A percentile compares a stretch with the other conserved stretches of the same genome.
These are phyloP conservation scores for Pelargonium nanum DNA, from an alignment of 345 rosid species.

Conservation along the genomic window DNA sequence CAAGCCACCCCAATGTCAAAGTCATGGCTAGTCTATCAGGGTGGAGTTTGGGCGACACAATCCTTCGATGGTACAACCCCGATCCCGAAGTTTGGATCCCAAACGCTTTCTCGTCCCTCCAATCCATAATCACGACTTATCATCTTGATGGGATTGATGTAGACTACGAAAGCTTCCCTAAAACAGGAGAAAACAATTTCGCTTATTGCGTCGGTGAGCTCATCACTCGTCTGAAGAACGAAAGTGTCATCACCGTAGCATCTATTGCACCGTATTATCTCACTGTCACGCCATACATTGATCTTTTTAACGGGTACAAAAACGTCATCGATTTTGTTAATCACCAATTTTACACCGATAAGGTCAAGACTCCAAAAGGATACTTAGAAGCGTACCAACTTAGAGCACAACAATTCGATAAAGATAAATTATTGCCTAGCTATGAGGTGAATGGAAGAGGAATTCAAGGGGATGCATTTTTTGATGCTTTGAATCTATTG, in stretches of 20 bases:
- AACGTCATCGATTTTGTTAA: slow-evolving; percentile 39
- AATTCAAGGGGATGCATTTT: slow-evolving; percentile 50
- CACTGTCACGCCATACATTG: slow-evolving; percentile 21
- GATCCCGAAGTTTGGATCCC: slow-evolving; percentile 30
- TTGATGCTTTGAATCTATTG: slow-evolving; percentile 31
- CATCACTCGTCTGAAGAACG: slow-evolving; percentile 30
- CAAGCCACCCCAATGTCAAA: slow-evolving; percentile 28
- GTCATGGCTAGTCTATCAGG: slow-evolving; percentile 43
- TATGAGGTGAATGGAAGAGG: slow-evolving; percentile 52
- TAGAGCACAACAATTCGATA: slow-evolving; percentile 23
- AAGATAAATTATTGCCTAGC: slow-evolving; percentile 39
- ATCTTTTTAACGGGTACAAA: slow-evolving; percentile 21
- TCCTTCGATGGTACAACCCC: slow-evolving; percentile 40
- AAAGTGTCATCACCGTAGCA: slow-evolving; percentile 22
- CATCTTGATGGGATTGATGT: slow-evolving; percentile 51
- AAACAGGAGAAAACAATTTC: slow-evolving; percentile 13
- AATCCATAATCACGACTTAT: slow-evolving; percentile 19
- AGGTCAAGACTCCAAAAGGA: slow-evolving; percentile 19
- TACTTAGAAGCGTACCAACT: slow-evolving; percentile 26
- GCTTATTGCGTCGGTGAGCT: slow-evolving; percentile 43
- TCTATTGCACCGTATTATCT: slow-evolving; percentile 36
- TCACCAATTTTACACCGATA: slow-evolving; percentile 46
- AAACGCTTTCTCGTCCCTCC: slow-evolving; percentile 34
- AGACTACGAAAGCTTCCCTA: slow-evolving; percentile 39
- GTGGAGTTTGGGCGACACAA: slow-evolving; percentile 34